These are phyloP conservation scores for Monosporozyma servazzii DNA, from an alignment of 805 yeast species.

Conservation along the genomic window DNA sequence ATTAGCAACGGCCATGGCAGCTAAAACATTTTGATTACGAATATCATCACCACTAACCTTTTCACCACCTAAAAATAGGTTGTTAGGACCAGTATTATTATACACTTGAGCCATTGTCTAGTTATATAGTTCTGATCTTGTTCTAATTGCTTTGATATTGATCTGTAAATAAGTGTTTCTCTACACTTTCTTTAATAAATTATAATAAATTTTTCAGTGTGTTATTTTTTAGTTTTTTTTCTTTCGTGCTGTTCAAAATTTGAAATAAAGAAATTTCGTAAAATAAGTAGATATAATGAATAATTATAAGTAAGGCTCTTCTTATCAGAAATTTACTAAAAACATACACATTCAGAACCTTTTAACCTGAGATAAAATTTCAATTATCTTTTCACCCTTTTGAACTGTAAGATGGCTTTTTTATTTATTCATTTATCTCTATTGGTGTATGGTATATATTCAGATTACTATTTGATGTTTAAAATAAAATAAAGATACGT, in stretches of 20 bases:
- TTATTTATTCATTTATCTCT: too few relatives aligned
- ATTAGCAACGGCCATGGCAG: slow-evolving; percentile 78
- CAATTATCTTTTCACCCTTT: too few relatives aligned
- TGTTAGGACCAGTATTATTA: slow-evolving; percentile 79
- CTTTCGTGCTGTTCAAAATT: slow-evolving; percentile 1
- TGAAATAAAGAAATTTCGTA: not conserved
- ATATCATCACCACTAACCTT: slow-evolving; percentile 93
- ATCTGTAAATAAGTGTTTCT: not conserved
- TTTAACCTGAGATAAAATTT: too few relatives aligned
- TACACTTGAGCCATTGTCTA: slow-evolving; percentile 49
- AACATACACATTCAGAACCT: too few relatives aligned
- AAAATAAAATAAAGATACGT: not conserved
- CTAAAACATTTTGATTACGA: slow-evolving; percentile 90
- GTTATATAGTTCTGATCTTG: not conserved
- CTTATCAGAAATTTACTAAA: too few relatives aligned
- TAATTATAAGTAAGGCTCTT: not conserved
- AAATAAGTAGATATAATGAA: not conserved
- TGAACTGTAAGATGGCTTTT: too few relatives aligned
- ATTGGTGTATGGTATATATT: too few relatives aligned
- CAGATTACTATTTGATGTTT: too few relatives aligned
- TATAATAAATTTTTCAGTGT: not conserved
- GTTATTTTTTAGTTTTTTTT: not conserved
- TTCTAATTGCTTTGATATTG: not conserved
- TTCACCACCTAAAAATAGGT: slow-evolving; percentile 91
- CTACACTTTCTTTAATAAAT: not conserved